A percentile compares a stretch with the other conserved stretches of the same genome.
phyloP scores from a whole-genome alignment of 192 early-diverging fungal genomes.

The Gaertneriomyces semiglobifer region DNA sequence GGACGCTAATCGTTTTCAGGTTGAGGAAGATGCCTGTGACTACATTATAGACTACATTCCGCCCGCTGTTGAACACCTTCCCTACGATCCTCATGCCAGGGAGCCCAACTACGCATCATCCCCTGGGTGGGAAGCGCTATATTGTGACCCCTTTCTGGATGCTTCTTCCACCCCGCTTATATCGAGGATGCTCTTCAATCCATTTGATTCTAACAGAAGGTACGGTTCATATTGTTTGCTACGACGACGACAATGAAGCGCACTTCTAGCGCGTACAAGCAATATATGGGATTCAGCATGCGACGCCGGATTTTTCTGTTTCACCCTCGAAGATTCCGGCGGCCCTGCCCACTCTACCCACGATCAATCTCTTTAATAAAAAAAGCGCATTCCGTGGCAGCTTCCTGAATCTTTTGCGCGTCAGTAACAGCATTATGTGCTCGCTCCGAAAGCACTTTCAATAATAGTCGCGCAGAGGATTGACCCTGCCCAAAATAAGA shows the following conservation, averaged over 20 bases:
- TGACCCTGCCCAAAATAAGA: neutral
- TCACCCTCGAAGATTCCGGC: too few relatives aligned
- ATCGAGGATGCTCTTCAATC: conserved; percentile 20
- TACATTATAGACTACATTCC: conserved; percentile 63
- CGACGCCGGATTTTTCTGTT: too few relatives aligned
- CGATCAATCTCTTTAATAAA: conserved; percentile 1
- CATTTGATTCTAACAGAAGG: neutral
- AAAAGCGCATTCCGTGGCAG: conserved; percentile 11
- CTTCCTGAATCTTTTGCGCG: conserved; percentile 3
- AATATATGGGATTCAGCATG: too few relatives aligned
- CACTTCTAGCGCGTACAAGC: too few relatives aligned
- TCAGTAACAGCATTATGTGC: conserved; percentile 5
- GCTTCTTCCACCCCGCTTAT: conserved; percentile 22
- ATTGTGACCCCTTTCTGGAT: conserved; percentile 66
- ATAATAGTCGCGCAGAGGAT: neutral
- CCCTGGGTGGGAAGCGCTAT: conserved; percentile 54
- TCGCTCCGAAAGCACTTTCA: neutral
- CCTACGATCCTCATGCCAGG: conserved; percentile 8
- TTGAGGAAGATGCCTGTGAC: conserved; percentile 50
- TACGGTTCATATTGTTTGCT: conserved; percentile 31
- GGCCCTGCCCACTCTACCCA: too few relatives aligned
- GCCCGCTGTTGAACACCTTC: conserved; percentile 4
- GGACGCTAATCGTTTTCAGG: conserved; percentile 30
- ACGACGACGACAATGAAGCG: neutral
- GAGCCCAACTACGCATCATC: conserved; percentile 58